Evolutionary conservation across 2,329 filamentous ascomycete species (phyloP).

Genomic region (Paracamarosporium sp.): DNA sequence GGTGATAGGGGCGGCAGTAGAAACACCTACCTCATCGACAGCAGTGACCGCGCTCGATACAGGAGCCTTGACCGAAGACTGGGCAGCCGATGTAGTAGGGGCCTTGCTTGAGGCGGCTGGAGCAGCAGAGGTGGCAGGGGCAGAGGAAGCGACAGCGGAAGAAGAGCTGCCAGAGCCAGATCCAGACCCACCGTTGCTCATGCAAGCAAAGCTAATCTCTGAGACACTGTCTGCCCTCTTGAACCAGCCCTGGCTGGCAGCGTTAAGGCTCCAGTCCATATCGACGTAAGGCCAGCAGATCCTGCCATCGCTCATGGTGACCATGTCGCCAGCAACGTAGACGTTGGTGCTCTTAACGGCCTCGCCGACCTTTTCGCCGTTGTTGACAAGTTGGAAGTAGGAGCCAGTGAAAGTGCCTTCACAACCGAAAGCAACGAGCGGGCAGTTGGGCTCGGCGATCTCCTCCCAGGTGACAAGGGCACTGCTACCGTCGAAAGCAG

Average conservation of each 20-base stretch:
- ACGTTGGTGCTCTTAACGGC: conserved; percentile 59
- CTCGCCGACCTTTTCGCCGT: conserved; percentile 60
- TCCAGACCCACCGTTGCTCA: conserved; percentile 31
- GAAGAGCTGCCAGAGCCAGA: neutral
- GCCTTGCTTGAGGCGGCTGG: conserved; percentile 9
- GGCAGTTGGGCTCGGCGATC: conserved; percentile 62
- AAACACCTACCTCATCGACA: conserved; percentile 2
- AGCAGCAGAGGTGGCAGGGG: conserved; percentile 8
- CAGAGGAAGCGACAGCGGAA: conserved; percentile 9
- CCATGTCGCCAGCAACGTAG: conserved; percentile 69
- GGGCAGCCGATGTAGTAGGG: conserved; percentile 13
- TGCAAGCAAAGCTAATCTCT: conserved; percentile 64
- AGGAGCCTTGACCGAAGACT: neutral
- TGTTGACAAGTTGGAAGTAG: conserved; percentile 64
- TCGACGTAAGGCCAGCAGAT: conserved; percentile 69
- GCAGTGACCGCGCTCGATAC: neutral
- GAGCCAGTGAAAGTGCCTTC: conserved; percentile 64
- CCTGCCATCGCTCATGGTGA: conserved; percentile 63
- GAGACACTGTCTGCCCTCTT: conserved; percentile 28
- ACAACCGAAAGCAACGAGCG: conserved; percentile 66
- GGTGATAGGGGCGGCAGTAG: conserved; percentile 1
- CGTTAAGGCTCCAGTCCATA: conserved; percentile 60
- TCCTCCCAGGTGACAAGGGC: conserved; percentile 69
- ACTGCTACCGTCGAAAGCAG: conserved; percentile 59
- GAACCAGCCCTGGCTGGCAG: conserved; percentile 42